Base-by-base conservation (phyloP, 345 rosid species). In the Erysimum cheiranthoides region DNA sequence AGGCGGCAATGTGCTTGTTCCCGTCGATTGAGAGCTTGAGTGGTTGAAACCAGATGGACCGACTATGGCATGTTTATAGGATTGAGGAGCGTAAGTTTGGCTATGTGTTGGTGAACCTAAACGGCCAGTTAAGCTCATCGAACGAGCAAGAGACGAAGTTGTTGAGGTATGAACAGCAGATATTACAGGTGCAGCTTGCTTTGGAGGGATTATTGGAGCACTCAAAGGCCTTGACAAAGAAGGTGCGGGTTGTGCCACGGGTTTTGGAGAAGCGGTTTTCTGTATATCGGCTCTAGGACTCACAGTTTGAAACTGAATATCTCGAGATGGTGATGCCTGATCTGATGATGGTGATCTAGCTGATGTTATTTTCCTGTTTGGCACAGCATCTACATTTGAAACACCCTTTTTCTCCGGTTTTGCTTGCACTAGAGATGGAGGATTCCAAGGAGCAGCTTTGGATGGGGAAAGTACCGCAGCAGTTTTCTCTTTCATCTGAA, bases 21-120 rank as follows among this genome's bases (percentile, higher is more conserved):
- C 93, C 1, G 85, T 50, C 61, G 82, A 71, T 14, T 83, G 83
- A 32, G 93, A 72, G 82, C 68, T 83, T 10, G 70, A 34, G 75
- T 80, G 80, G 61, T 82, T 52, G 35, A 77, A 79, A 65, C 82
- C 76, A 66, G 84, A 60, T 16, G 84, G 75, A 58, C 82, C 21
- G 4, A 86, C 79, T 59, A 90, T 88, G 57, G 96, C 95, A 84
- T 90, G 87, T 73, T 93, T 83, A 69, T 92, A 90, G 63, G 97
- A 90, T 73, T 76, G 90, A 68, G 97, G 93, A 76, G 74, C 76
- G 82, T 77, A 84, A 83, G 87, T 72, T 65, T 77, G 90, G 71
- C 81, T 73, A 34, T 83, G 74, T 25, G 84, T 68, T 7, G 87
- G 68, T 18, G 90, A 78, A 5, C 89, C 95, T 52, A 89, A 86